A percentile compares a stretch with the other conserved stretches of the same genome.
phyloP scores from a whole-genome alignment of 352 stramenopile genomes.

The Phytophthora cactorum region DNA sequence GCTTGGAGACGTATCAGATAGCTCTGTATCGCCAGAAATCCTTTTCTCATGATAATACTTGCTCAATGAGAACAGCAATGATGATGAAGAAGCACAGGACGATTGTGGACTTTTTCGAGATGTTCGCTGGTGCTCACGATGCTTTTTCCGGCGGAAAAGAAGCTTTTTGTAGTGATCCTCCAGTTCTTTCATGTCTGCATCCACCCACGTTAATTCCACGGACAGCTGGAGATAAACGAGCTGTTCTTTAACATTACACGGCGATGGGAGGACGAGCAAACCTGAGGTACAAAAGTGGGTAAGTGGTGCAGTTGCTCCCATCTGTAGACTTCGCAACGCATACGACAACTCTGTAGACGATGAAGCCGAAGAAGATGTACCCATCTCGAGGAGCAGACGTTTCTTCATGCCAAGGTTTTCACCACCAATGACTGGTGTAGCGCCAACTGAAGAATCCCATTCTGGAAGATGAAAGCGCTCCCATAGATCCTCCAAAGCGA shows the following conservation, averaged over 20 bases:
- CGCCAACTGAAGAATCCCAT: constrained; percentile 7
- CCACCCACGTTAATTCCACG: constrained; percentile 54
- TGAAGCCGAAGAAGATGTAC: constrained; percentile 1
- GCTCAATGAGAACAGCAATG: constrained; percentile 19
- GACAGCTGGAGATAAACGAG: constrained; percentile 48
- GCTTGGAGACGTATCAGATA: background rate
- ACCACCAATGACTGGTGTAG: constrained; percentile 23
- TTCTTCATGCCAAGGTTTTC: constrained; percentile 33
- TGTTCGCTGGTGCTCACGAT: constrained; percentile 28
- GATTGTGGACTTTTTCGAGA: background rate
- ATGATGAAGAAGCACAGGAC: background rate
- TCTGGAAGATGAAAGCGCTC: constrained; percentile 31
- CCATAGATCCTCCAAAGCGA: constrained; percentile 28
- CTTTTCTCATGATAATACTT: constrained; percentile 23
- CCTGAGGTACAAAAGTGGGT: constrained; percentile 25
- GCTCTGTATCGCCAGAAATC: background rate
- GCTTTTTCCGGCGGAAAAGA: constrained; percentile 41
- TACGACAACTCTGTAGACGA: constrained; percentile 23
- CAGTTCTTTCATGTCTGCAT: constrained; percentile 46
- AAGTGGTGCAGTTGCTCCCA: constrained; percentile 13
- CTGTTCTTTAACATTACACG: constrained; percentile 14
- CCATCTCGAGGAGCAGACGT: constrained; percentile 19
- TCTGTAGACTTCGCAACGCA: constrained; percentile 28
- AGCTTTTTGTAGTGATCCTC: constrained; percentile 54
- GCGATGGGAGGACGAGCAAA: constrained; percentile 16